phyloP scores from a whole-genome alignment of 768 basidiomycete genomes.

The Podaxis sp. region DNA sequence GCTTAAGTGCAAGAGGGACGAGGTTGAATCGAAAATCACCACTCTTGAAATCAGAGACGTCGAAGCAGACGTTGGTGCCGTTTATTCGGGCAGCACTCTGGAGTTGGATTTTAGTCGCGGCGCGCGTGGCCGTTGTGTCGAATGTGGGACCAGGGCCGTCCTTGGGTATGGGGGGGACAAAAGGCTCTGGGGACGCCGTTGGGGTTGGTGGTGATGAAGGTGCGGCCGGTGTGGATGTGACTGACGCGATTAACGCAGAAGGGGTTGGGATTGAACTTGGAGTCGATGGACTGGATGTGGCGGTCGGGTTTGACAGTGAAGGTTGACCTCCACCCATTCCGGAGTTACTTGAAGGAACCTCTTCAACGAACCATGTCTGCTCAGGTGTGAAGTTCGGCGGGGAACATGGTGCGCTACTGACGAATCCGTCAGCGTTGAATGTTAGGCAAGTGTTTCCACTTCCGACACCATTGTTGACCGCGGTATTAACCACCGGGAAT shows the following conservation, averaged over 20 bases:
- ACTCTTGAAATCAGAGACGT: constrained; percentile 20
- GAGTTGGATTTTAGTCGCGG: neutral
- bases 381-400: constrained; percentile 27
- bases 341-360: neutral
- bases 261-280: too few species aligned
- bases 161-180: neutral
- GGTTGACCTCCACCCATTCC: neutral
- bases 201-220: neutral
- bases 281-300: neutral
- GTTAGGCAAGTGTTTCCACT: constrained; percentile 26
- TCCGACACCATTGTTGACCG: constrained; percentile 24
- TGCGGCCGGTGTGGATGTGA: too few species aligned
- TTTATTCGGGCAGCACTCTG: neutral
- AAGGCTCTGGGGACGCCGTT: neutral
- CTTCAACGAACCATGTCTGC: constrained; percentile 26
- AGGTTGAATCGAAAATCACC: constrained; percentile 25
- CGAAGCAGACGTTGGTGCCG: constrained; percentile 14
- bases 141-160: neutral
- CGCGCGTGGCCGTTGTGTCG: neutral
- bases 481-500: constrained; percentile 19
- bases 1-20: constrained; percentile 22
- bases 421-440: constrained; percentile 25
- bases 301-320: neutral
- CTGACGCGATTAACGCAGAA: too few species aligned
- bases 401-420: constrained; percentile 26